Conservation (phyloP, 2,329 filamentous ascomycete genomes). For the Hawksworthiomyces lignivorus region DNA sequence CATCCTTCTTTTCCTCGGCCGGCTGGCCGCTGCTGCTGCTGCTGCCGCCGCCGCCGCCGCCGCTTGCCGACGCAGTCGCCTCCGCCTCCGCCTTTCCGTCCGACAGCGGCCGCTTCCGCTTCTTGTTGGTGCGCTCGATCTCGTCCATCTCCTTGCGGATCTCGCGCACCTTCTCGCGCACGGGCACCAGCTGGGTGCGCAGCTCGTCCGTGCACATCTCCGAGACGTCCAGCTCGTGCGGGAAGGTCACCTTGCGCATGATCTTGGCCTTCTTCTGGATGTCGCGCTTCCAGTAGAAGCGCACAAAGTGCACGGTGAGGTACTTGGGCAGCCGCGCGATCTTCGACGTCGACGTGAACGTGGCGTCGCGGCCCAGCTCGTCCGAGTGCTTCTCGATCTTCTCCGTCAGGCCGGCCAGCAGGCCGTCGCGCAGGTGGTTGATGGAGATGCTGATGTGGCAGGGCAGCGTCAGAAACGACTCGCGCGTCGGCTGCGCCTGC, state of each 20-base stretch:
- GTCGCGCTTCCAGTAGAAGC: slow-evolving; percentile 95
- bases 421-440: slow-evolving; percentile 85
- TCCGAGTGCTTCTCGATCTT: slow-evolving; percentile 86
- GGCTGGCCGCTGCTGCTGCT: slow-evolving; percentile 28
- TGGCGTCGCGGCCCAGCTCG: slow-evolving; percentile 65
- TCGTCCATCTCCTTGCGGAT: slow-evolving; percentile 93
- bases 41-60: slow-evolving; percentile 18
- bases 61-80: slow-evolving; percentile 6
- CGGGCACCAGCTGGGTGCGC: slow-evolving; percentile 72
- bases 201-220: slow-evolving; percentile 95
- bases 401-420: slow-evolving; percentile 73
- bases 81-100: slow-evolving; percentile 33
- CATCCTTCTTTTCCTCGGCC: slow-evolving; percentile 38
- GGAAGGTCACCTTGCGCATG: slow-evolving; percentile 97
- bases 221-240: slow-evolving; percentile 81
- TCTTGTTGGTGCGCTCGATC: slow-evolving; percentile 82
- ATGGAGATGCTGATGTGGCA: slow-evolving; percentile 86
- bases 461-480: slow-evolving; percentile 84
- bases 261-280: slow-evolving; percentile 99
- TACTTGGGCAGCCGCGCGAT: slow-evolving; percentile 91
- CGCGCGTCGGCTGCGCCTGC: slow-evolving; percentile 61
- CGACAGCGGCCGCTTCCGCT: slow-evolving; percentile 60
- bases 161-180: slow-evolving; percentile 94
- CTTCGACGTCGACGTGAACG: slow-evolving; percentile 85
- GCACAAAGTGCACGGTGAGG: slow-evolving; percentile 91